Evolutionary conservation across 306 rosid species (phyloP).

Genomic region (Cucurbita ficifolia): DNA sequence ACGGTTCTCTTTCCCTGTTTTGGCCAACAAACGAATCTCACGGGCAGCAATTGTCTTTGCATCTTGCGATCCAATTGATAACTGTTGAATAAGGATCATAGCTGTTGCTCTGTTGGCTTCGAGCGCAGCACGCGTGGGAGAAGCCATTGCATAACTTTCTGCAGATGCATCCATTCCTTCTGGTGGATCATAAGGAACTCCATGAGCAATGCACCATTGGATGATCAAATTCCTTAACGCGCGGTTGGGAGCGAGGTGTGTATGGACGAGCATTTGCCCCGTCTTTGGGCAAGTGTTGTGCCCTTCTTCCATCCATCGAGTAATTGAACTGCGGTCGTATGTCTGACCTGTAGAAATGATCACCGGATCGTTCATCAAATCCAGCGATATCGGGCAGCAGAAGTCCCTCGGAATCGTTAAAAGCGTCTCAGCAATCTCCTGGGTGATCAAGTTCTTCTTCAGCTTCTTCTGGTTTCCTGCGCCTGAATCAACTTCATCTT

Average conservation of each 20-base stretch:
- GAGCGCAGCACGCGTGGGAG: constrained; percentile 55
- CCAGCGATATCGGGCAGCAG: constrained; percentile 71
- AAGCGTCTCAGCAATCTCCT: constrained; percentile 67
- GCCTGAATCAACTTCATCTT: constrained; percentile 44
- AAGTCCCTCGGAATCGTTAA: constrained; percentile 69
- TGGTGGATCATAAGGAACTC: constrained; percentile 55
- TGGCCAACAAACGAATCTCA: constrained; percentile 72
- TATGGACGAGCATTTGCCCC: constrained; percentile 69
- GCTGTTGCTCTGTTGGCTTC: constrained; percentile 70
- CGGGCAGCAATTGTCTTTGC: constrained; percentile 74
- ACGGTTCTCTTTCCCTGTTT: constrained; percentile 79
- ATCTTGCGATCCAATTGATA: constrained; percentile 41
- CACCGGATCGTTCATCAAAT: constrained; percentile 83
- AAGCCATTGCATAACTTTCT: constrained; percentile 41
- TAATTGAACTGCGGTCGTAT: constrained; percentile 59
- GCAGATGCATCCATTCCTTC: constrained; percentile 33
- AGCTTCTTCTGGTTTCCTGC: constrained; percentile 29
- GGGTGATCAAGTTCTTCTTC: constrained; percentile 42
- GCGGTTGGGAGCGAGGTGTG: constrained; percentile 51
- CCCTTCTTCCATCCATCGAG: constrained; percentile 94
- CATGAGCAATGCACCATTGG: constrained; percentile 76
- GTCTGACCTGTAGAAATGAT: constrained; percentile 81
- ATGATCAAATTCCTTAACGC: constrained; percentile 73
- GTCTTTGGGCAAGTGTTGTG: constrained; percentile 81
- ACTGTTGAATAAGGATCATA: constrained; percentile 50